Conservation (phyloP, 768 basidiomycete genomes). For the Calocera cornea region DNA sequence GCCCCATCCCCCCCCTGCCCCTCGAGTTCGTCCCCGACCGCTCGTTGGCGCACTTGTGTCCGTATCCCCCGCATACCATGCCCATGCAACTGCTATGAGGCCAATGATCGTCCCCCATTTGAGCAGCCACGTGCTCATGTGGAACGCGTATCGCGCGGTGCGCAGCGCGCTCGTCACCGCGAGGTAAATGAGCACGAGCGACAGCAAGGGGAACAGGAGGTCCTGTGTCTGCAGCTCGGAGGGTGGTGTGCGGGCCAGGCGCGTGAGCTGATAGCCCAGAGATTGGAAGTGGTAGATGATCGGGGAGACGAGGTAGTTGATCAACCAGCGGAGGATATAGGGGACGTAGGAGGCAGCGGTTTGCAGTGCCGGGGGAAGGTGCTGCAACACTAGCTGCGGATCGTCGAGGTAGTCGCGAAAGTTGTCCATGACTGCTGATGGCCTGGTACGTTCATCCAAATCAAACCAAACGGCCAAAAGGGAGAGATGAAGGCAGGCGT, state of each 20-base stretch:
- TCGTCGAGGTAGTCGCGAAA: neutral
- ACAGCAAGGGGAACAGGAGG: constrained; percentile 60
- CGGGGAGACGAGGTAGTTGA: constrained; percentile 1
- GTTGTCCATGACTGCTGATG: neutral
- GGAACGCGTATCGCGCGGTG: constrained; percentile 61
- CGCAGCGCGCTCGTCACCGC: constrained; percentile 66
- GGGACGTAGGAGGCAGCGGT: neutral
- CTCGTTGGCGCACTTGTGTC: too few relatives aligned
- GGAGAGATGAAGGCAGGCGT: too few relatives aligned
- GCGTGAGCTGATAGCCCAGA: constrained; percentile 24
- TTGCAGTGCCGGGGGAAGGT: neutral
- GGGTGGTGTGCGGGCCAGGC: neutral
- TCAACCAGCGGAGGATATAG: neutral
- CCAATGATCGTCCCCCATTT: constrained; percentile 63
- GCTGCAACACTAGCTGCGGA: neutral
- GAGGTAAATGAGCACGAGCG: constrained; percentile 56
- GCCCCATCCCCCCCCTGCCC: neutral
- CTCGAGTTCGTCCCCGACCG: constrained; percentile 6
- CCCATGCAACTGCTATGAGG: constrained; percentile 23
- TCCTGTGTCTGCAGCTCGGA: constrained; percentile 29
- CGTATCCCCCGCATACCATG: constrained; percentile 9
- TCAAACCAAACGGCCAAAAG: neutral
- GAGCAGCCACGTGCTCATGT: constrained; percentile 50
- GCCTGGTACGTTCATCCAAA: neutral
- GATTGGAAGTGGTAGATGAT: neutral